A percentile compares a stretch with the other conserved stretches of the same genome.
Conservation (phyloP, 306 rosid genomes). For the Mimosa pudica region DNA sequence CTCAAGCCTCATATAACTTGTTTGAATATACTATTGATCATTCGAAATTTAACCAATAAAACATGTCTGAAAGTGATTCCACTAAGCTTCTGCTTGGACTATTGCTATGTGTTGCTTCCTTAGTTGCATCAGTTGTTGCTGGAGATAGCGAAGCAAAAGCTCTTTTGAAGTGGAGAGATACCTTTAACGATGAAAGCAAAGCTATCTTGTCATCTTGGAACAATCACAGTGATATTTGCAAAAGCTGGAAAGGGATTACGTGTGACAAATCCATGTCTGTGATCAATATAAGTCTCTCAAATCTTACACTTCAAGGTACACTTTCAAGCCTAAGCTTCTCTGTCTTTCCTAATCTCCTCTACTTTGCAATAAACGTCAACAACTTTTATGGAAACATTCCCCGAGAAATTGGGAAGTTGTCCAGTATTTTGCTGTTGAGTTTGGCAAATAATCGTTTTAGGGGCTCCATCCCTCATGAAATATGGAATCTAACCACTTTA, state of each 20-base stretch:
- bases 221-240: neutral
- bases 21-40: neutral
- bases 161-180: neutral
- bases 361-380: neutral
- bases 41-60: neutral
- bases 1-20: neutral
- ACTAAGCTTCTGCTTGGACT: neutral
- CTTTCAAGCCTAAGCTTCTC: neutral
- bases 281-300: neutral
- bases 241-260: neutral
- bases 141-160: slow-evolving; percentile 4
- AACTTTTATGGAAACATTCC: neutral
- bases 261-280: neutral
- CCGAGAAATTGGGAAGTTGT: neutral
- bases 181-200: neutral
- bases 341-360: neutral
- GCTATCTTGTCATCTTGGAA: neutral
- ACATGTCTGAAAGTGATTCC: neutral
- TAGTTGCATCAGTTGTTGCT: neutral
- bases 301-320: neutral
- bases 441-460: neutral
- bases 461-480: neutral
- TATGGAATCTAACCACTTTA: neutral
- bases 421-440: neutral
- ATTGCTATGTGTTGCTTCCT: neutral